A percentile compares a stretch with the other conserved stretches of the same genome.
phyloP scores from a whole-genome alignment of 2,329 filamentous ascomycete genomes.

The Trichoderma hamatum region DNA sequence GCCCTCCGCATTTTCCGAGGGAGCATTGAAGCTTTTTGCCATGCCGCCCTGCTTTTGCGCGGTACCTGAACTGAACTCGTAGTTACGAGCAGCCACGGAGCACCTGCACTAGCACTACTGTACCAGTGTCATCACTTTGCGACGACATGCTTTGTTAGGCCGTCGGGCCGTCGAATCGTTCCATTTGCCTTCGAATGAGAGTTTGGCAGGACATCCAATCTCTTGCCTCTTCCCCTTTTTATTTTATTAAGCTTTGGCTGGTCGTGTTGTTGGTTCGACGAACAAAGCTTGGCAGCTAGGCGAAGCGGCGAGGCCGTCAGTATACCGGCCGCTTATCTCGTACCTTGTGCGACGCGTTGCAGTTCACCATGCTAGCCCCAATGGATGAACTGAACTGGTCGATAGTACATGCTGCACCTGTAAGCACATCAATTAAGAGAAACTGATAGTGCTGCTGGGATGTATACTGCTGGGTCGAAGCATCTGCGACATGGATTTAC shows the following conservation, averaged over 20 bases:
- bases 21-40: background rate
- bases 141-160: background rate
- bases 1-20: constrained; percentile 23
- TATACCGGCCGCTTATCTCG: constrained; percentile 4
- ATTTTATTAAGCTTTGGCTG: background rate
- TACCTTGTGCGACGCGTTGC: constrained; percentile 1
- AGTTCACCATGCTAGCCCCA: constrained; percentile 13
- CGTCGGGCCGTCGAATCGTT: constrained; percentile 8
- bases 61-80: background rate
- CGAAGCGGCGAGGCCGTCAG: constrained; percentile 8
- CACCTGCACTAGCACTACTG: background rate
- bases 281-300: constrained; percentile 8
- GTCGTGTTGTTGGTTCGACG: background rate
- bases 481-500: constrained; percentile 14
- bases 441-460: background rate
- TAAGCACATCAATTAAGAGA: background rate
- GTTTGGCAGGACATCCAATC: background rate
- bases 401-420: no score
- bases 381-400: constrained; percentile 17
- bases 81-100: background rate
- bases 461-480: background rate
- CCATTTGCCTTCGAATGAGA: constrained; percentile 12
- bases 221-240: background rate
- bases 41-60: background rate
- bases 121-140: background rate